phyloP scores from a whole-genome alignment of 495 filamentous ascomycete species.

The Xylaria telfairii region DNA sequence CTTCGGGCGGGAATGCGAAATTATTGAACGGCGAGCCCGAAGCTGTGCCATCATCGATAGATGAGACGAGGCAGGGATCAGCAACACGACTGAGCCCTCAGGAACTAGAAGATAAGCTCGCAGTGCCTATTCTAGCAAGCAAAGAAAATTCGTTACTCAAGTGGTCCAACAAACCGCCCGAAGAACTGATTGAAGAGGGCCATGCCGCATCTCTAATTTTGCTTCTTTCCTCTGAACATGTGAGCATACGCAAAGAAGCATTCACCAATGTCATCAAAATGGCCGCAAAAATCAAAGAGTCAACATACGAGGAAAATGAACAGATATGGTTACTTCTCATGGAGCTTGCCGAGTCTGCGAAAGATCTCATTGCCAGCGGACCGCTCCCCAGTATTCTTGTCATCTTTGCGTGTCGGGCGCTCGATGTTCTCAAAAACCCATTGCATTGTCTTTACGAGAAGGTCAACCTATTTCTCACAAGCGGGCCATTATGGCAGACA shows the following conservation, averaged over 20 bases:
- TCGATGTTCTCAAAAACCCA: slow-evolving; percentile 74
- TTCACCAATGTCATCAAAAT: slow-evolving; percentile 68
- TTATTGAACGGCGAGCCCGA: slow-evolving; percentile 11
- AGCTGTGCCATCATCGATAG: background rate
- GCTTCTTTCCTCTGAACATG: slow-evolving; percentile 75
- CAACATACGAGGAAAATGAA: slow-evolving; percentile 75
- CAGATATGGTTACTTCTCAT: slow-evolving; percentile 76
- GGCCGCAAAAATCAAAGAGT: slow-evolving; percentile 69
- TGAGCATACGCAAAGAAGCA: slow-evolving; percentile 79
- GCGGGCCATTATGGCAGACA: slow-evolving; percentile 73
- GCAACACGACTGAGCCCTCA: slow-evolving; percentile 25
- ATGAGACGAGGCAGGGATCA: slow-evolving; percentile 8
- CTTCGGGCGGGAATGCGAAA: background rate
- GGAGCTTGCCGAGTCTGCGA: slow-evolving; percentile 77
- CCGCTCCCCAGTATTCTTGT: slow-evolving; percentile 76
- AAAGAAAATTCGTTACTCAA: slow-evolving; percentile 65
- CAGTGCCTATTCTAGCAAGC: slow-evolving; percentile 41
- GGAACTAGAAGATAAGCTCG: slow-evolving; percentile 42
- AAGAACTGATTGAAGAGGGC: slow-evolving; percentile 76
- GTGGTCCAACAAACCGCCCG: slow-evolving; percentile 77
- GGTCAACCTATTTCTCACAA: slow-evolving; percentile 82
- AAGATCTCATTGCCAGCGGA: slow-evolving; percentile 53
- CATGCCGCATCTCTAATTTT: slow-evolving; percentile 69
- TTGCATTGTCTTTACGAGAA: slow-evolving; percentile 85
- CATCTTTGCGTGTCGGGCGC: slow-evolving; percentile 72